Conservation (phyloP, 1,284 basidiomycete genomes). For the Rhodotorula glutinis region DNA sequence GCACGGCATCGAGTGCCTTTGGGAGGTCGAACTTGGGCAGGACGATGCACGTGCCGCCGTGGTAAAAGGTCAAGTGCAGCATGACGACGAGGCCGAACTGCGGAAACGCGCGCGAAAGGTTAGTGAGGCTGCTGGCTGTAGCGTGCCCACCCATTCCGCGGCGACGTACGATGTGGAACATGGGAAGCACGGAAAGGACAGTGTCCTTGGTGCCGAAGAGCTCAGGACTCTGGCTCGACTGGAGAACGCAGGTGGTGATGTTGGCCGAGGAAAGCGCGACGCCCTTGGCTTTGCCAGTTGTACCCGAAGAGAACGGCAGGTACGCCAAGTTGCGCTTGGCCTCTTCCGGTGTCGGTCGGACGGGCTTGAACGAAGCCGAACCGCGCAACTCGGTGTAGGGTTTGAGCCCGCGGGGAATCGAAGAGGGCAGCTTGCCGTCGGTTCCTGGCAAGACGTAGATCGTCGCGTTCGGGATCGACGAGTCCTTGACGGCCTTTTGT, state of each 20-base stretch:
- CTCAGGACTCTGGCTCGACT: slow-evolving; percentile 13
- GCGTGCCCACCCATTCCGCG: too few relatives aligned
- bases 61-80: slow-evolving; percentile 25
- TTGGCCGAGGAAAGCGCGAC: slow-evolving; percentile 30
- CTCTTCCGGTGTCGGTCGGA: slow-evolving; percentile 9
- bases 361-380: slow-evolving; percentile 16
- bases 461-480: slow-evolving; percentile 2
- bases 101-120: not conserved
- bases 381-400: slow-evolving; percentile 22
- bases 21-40: slow-evolving; percentile 36
- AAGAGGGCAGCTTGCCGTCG: slow-evolving; percentile 15
- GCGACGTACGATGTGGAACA: slow-evolving; percentile 16
- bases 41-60: slow-evolving; percentile 31
- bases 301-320: slow-evolving; percentile 33
- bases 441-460: slow-evolving; percentile 33
- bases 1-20: slow-evolving; percentile 22
- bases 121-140: not conserved
- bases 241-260: slow-evolving; percentile 20
- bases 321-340: slow-evolving; percentile 19
- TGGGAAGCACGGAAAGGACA: slow-evolving; percentile 23
- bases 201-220: slow-evolving; percentile 24
- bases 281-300: slow-evolving; percentile 34
- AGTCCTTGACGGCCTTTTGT: slow-evolving; percentile 20
- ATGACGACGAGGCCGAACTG: slow-evolving; percentile 33
- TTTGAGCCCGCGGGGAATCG: slow-evolving; percentile 11